Base-by-base conservation (phyloP, 164 flowering plant genomes). In the Vitis riparia region DNA sequence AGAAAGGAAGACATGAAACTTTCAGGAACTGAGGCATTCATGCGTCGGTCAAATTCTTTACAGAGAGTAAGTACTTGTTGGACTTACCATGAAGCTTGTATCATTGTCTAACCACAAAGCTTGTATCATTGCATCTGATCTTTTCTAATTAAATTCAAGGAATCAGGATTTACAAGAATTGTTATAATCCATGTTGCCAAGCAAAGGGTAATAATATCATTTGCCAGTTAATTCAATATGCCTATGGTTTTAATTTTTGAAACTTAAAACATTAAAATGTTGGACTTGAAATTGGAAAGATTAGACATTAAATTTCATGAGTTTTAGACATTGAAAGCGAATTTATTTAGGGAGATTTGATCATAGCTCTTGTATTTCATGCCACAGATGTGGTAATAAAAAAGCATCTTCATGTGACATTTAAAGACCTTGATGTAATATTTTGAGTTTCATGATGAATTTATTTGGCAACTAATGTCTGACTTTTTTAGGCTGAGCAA, bases 11-110 rank as follows among this genome's bases (percentile, higher is more conserved):
- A 93, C 70, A 78, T 58, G 82, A 84, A 91, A 71, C 89, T 89
- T 58, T 86, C 99, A 62, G 86, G 91, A 30, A 80, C 97, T 19
- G 95, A 93, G 72, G 97, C 98, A 62, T 91, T 68, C 70, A 87
- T 88, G 91, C 85, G 92, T 53, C 85, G 98, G 78, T 95, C 99
- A 68, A 78, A 80, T 81, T 89, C 97, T 11, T 77, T 95, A 78
- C 89, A 84, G 76, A 90, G 88, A 72, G 99, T 95, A 67, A 87
- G 93, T 77, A 44, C 51, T 63, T 69, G 14, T 58, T 32, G 9
- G 13, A 11, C 48, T 51, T 37, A 37, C 44, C 44, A 37, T 6
- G 7, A 37, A 6, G 44, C 44, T 37, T 37, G 7, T 37, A 37
- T 37, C 44, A 37, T 37, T 37, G 44, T 37, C 44, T 37, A 37